Conservation (phyloP, 2,329 filamentous ascomycete genomes). For the Hypoxylon sp. region DNA sequence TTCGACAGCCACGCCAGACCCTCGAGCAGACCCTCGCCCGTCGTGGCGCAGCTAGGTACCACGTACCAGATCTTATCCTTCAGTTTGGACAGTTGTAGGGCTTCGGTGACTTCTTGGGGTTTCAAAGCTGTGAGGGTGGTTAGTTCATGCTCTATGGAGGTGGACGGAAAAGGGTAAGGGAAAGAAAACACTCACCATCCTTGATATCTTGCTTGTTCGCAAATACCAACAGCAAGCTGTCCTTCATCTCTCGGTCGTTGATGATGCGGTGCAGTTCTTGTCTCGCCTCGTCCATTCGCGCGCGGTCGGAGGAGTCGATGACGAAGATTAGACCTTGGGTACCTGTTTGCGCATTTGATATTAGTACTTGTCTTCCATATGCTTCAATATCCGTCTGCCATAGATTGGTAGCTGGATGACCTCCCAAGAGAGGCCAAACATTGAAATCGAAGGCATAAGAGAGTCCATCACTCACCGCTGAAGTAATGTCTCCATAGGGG, state of each 20-base stretch:
- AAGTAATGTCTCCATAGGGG: slow-evolving; percentile 99
- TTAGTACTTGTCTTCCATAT: slow-evolving; percentile 7
- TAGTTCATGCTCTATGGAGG: slow-evolving; percentile 7
- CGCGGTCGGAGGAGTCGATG: slow-evolving; percentile 92
- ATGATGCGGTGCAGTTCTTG: slow-evolving; percentile 97
- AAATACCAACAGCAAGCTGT: slow-evolving; percentile 92
- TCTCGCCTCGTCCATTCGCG: slow-evolving; percentile 89
- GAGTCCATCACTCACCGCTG: slow-evolving; percentile 65
- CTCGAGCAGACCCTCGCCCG: slow-evolving; percentile 82
- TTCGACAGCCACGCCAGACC: slow-evolving; percentile 85
- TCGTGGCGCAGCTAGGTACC: slow-evolving; percentile 82
- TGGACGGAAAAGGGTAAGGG: background rate
- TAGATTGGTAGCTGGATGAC: too few species aligned
- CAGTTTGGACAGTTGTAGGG: slow-evolving; percentile 77
- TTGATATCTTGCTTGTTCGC: slow-evolving; percentile 98
- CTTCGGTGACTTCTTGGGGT: slow-evolving; percentile 80
- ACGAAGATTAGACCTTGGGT: slow-evolving; percentile 99
- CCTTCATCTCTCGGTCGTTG: slow-evolving; percentile 97
- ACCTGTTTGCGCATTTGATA: slow-evolving; percentile 58
- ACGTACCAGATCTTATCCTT: slow-evolving; percentile 89
- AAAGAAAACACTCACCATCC: slow-evolving; percentile 65
- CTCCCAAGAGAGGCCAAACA: too few species aligned
- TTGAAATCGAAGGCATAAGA: too few species aligned
- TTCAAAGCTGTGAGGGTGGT: slow-evolving; percentile 70
- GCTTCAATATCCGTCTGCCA: too few species aligned